Base-by-base conservation (phyloP, 139 green algal species). In the Chlorella sorokiniana region DNA sequence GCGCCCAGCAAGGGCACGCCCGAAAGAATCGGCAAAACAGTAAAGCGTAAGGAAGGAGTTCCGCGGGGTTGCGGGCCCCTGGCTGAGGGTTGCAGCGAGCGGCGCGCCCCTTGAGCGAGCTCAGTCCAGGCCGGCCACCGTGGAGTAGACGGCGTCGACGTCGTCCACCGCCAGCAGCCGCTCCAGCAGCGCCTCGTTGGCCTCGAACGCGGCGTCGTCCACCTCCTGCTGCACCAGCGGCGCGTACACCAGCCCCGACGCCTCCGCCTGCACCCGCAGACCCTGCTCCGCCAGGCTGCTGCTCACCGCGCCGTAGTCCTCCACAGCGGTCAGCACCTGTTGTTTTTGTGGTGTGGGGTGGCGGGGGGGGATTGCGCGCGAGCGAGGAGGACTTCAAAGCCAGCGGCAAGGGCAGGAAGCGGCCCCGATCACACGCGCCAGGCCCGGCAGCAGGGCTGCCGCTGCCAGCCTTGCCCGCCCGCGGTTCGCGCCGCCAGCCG, bases 151-250 rank as follows among this genome's bases (percentile, higher is more conserved):
- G 4, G 87, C 90, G 69, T 98, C 95, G 37, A 98, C 94, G 71
- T 98, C 96, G 71, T 98, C 96, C 22, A 98, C 85, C n/a, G 94
- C 94, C 45, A 98, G 80, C 63, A 98, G 81, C 52, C 83, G 82
- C 37, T 98, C 95, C 68, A 96, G 68, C 42, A 98, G 81, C 25
- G 77, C 80, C 83, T 97, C 92, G 79, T 96, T 97, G n/a, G 85
- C 81, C 16, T 86, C 86, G 16, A 91, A 91, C 4, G 85, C 80
- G 16, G 93, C 88, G 2, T 92, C 88, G 22, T 92, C 85, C 14
- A 83, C 78, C 52, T 77, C 40, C 78, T 71, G 54, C 69, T 71
- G 42, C 69, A 72, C 72, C 42, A 86, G 62, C 1, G 80, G 80
- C 27, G 64, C 25, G 52, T 84, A 88, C 0, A 84, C 63, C 2